These are phyloP conservation scores for Sambucus nigra DNA, from an alignment of 129 eudicot species.

Conservation along the genomic window DNA sequence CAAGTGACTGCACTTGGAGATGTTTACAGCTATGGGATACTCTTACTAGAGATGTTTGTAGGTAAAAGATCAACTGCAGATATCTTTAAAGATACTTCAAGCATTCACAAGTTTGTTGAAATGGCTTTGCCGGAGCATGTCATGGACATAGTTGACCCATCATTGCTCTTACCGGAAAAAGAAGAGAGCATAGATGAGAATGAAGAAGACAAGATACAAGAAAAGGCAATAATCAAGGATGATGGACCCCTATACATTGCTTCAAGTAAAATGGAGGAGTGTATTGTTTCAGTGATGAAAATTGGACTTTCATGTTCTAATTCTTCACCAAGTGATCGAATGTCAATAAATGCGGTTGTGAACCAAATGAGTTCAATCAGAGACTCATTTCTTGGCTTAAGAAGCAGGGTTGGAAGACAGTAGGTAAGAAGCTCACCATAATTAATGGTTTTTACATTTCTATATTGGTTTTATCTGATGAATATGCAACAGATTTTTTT, in stretches of 20 bases:
- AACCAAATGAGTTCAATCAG: constrained; percentile 4
- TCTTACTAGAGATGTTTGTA: constrained; percentile 23
- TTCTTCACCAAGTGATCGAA: neutral
- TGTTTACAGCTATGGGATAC: constrained; percentile 28
- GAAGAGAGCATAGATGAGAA: neutral
- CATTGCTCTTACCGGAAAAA: neutral
- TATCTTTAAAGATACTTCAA: constrained; percentile 8
- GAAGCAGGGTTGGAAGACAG: neutral
- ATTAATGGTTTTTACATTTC: too few relatives aligned
- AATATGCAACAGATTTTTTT: too few relatives aligned
- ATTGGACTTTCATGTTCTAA: constrained; percentile 15
- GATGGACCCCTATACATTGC: neutral
- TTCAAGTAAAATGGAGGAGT: neutral
- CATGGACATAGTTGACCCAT: constrained; percentile 7
- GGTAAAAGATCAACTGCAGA: constrained; percentile 29
- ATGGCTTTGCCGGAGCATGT: constrained; percentile 3
- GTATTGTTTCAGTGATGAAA: neutral
- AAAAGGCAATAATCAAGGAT: neutral
- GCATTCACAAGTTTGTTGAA: constrained; percentile 2
- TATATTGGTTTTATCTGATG: too few relatives aligned
- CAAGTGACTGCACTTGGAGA: constrained; percentile 24
- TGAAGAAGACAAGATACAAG: neutral
- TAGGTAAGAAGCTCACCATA: neutral
- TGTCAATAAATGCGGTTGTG: constrained; percentile 8
- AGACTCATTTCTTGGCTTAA: neutral